Evolutionary conservation across 2,329 filamentous ascomycete genomes (phyloP).

Genomic region (Fusarium sp.): DNA sequence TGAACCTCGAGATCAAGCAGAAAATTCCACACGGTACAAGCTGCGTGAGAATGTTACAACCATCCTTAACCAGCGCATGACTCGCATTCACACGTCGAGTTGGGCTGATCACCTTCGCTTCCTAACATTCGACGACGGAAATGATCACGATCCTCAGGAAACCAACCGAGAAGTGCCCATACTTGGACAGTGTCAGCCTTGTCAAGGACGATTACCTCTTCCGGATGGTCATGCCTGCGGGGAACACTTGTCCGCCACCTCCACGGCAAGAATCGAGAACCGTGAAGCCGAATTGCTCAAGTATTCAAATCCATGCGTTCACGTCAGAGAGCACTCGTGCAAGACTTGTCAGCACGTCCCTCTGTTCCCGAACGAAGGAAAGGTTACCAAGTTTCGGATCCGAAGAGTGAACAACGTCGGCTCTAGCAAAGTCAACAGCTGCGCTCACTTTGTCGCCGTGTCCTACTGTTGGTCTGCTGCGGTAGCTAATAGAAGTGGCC

Average conservation of each 20-base stretch:
- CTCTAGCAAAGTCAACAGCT: neutral
- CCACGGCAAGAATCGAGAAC: neutral
- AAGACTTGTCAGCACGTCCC: neutral
- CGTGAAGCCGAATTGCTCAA: neutral
- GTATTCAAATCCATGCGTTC: neutral
- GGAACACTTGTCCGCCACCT: neutral
- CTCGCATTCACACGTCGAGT: neutral
- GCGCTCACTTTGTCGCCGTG: neutral
- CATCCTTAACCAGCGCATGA: neutral
- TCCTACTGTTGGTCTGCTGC: neutral
- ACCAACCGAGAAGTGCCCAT: neutral
- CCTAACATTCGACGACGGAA: neutral
- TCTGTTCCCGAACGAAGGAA: neutral
- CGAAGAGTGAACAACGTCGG: neutral
- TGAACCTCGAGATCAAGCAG: neutral
- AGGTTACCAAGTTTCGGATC: neutral
- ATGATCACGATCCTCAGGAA: neutral
- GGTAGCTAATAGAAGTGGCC: neutral
- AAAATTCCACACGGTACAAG: neutral
- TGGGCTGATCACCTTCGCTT: neutral
- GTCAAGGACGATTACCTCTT: neutral
- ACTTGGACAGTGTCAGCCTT: neutral
- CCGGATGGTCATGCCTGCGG: neutral
- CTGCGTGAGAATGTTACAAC: neutral
- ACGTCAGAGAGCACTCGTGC: neutral